Base-by-base conservation (phyloP, 495 filamentous ascomycete species). In the Halenospora varia region DNA sequence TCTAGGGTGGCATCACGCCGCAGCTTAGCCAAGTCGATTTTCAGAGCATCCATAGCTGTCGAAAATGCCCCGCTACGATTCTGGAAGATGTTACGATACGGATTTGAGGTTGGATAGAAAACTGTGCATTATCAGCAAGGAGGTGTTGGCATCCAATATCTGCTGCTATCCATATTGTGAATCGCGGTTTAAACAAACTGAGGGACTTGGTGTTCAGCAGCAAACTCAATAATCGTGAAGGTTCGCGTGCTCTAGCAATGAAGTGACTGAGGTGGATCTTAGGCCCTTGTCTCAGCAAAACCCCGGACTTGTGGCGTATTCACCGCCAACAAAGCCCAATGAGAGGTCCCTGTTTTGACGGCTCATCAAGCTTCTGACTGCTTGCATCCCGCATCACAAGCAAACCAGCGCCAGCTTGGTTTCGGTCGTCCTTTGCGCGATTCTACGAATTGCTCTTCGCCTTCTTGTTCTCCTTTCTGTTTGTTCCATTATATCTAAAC, bases 1-100 rank as follows among this genome's bases (percentile, higher is more conserved):
- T 79, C 80, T 15, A 91, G 82, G 64, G 88, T 90, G n/a, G 81
- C 75, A 62, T 78, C 82, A 68, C 80, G 84, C 57, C 73, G 76
- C n/a, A 95, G 78, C 63, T 82, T 78, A 46, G 84, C 81, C 55
- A 91, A 79, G 60, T 93, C 90, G 60, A 83, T 81, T 63, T 90
- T 77, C 35, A 96, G 82, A 15, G 75, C 69, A 47, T 90, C 86
- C 88, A 91, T 92, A 61, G 56, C 72, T 62, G 10, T 3, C 39
- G 40, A 29, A n/a, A 23, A 42, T 35, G 20, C 49, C 58, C 50
- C 58, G 19, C 54, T 51, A 15, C 15, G 57, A 18, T 2, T 18
- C 3, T 35, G 20, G 23, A 13, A 11, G 8, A 10, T 17, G 54
- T 51, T 18, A 42, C n/a, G 50, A 3, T 40, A 3, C n/a, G 25